These are phyloP conservation scores for Talaromyces thailandensis DNA, from an alignment of 495 filamentous ascomycete genomes.

Conservation along the genomic window DNA sequence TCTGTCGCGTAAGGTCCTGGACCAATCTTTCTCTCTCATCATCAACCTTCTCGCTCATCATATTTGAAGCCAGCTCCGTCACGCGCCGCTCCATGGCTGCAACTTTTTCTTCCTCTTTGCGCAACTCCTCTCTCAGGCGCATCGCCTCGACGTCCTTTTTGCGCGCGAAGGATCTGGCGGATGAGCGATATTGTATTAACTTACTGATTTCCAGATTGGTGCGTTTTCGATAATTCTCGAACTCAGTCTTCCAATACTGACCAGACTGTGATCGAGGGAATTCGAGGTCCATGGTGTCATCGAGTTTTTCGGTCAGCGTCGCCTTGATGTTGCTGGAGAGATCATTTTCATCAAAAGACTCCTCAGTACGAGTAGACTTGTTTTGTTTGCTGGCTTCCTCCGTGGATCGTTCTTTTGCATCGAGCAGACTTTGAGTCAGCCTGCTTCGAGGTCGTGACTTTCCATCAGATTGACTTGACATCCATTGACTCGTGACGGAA, in stretches of 20 bases:
- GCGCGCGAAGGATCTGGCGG: conserved; percentile 81
- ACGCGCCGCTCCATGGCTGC: conserved; percentile 47
- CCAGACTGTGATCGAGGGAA: conserved; percentile 78
- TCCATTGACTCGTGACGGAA: conserved; percentile 60
- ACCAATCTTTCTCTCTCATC: conserved; percentile 40
- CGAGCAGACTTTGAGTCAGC: conserved; percentile 35
- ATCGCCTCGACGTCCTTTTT: conserved; percentile 79
- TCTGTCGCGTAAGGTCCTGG: conserved; percentile 56
- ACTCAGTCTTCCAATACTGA: conserved; percentile 89
- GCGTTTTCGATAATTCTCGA: conserved; percentile 69
- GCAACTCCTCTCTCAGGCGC: conserved; percentile 61
- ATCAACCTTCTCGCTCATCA: conserved; percentile 37
- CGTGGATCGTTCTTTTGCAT: conserved; percentile 34
- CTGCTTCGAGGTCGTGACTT: conserved; percentile 32
- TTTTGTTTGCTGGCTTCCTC: conserved; percentile 8
- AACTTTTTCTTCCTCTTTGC: conserved; percentile 50
- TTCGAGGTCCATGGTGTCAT: conserved; percentile 68
- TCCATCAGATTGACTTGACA: conserved; percentile 42
- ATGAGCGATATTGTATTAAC: conserved; percentile 68
- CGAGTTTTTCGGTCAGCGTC: conserved; percentile 27
- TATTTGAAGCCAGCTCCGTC: conserved; percentile 47
- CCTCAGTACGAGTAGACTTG: conserved; percentile 10
- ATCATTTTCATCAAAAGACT: conserved; percentile 4
- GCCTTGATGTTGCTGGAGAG: not conserved
- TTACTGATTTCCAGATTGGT: conserved; percentile 73